Conservation (phyloP, 2,329 filamentous ascomycete species). For the Pseudogymnoascus sp. region DNA sequence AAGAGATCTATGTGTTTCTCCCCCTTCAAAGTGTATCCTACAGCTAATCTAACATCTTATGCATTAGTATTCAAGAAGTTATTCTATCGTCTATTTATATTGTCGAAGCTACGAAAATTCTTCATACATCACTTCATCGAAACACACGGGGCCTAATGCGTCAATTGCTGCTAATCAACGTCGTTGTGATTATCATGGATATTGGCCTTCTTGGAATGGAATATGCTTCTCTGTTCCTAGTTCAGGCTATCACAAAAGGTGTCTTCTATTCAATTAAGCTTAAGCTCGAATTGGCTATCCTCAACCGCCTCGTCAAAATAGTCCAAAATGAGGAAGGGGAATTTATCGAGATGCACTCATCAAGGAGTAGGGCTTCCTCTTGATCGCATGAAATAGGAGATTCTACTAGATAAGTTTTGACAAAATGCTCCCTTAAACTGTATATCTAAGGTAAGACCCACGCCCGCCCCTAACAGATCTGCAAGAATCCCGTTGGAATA, state of each 20-base stretch:
- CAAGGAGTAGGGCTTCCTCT: no score
- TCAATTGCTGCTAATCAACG: conserved; percentile 37
- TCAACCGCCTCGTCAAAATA: conserved; percentile 33
- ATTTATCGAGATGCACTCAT: neutral
- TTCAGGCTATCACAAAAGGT: conserved; percentile 35
- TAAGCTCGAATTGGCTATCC: conserved; percentile 49
- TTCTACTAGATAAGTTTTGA: no score
- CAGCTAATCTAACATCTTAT: neutral
- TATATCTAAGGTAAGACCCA: no score
- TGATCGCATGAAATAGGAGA: no score
- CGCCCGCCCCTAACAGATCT: no score
- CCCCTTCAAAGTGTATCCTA: no score
- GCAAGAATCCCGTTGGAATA: no score
- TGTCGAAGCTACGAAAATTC: neutral
- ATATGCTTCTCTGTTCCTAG: conserved; percentile 33
- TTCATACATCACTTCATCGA: neutral
- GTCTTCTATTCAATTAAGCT: conserved; percentile 40
- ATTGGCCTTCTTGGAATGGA: conserved; percentile 34
- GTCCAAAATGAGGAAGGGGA: conserved; percentile 6
- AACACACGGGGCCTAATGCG: conserved; percentile 24
- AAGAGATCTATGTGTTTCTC: neutral
- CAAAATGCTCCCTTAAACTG: no score
- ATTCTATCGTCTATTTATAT: neutral
- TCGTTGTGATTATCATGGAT: conserved; percentile 36
- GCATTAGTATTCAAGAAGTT: neutral